phyloP scores from a whole-genome alignment of 2,329 filamentous ascomycete genomes.

The Tolypocladium pustulatum region DNA sequence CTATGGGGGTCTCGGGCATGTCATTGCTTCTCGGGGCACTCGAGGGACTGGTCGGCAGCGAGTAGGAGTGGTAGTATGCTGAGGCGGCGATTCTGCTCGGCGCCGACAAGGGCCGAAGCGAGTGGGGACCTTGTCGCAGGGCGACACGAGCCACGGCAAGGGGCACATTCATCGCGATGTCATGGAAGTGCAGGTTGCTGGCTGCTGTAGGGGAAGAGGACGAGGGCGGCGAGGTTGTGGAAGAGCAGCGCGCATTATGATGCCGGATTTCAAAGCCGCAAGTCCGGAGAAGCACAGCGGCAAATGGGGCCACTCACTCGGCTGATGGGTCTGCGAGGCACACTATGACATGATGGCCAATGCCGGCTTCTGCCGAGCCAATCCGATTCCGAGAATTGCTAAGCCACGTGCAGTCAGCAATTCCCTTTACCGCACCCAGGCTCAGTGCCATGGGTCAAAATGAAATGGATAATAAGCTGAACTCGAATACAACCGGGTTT shows the following conservation, averaged over 20 bases:
- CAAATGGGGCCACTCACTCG: conserved; percentile 9
- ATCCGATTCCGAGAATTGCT: conserved; percentile 23
- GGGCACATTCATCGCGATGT: conserved; percentile 13
- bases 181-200: conserved; percentile 2
- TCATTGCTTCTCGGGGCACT: conserved; percentile 30
- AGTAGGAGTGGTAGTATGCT: conserved; percentile 44
- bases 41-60: conserved; percentile 32
- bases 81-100: conserved; percentile 16
- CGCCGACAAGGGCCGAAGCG: conserved; percentile 31
- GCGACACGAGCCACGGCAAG: conserved; percentile 28
- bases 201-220: neutral
- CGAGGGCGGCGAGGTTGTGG: neutral
- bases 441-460: neutral
- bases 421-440: neutral
- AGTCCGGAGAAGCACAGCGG: conserved; percentile 14
- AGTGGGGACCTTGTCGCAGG: conserved; percentile 27
- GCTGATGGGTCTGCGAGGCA: conserved; percentile 11
- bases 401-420: conserved; percentile 6
- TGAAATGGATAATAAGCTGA: neutral
- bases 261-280: conserved; percentile 15
- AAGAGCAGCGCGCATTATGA: neutral
- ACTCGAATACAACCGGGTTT: too few relatives aligned
- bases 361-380: conserved; percentile 25
- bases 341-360: conserved; percentile 8
- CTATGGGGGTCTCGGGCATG: conserved; percentile 35